Evolutionary conservation across 208 protist genomes (phyloP), one percentile per base, ranked within the genome.

Genomic region (Acanthamoeba royreba): DNA sequence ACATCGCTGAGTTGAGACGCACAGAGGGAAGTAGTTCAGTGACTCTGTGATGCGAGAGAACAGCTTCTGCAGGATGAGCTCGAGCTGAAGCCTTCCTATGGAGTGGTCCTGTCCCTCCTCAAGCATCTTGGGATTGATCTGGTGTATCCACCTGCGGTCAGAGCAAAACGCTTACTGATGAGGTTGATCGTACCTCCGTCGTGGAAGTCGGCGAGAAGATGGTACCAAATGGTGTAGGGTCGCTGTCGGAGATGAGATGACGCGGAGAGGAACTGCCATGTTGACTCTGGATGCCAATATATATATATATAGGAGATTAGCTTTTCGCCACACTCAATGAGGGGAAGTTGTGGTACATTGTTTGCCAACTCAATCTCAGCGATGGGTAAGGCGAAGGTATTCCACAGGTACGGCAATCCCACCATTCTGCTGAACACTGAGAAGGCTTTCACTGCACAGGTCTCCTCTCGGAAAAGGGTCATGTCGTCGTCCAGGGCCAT

Each of bases 61-160:
- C 4, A 89, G 46, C 81, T 89, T 89, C 49, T 89, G 81, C 4
- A 89, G 35, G 38, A 89, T 46, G 19, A 89, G 81, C 49, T 89
- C 49, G 19, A 89, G 81, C 49, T 89, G 81, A 0, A 89, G 49
- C 2, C 53, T 8, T 0, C 72, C 72, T 19, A 83, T 31, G 0
- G 43, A 83, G 49, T 66, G 25, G 49, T 89, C 81, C 28, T 69
- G 53, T 28, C 81, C 81, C 53, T 89, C 81, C 49, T 89, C 81
- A 45, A 89, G 0, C 0, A 38, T 0, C 49, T 31, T 31, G 0
- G 81, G 81, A 66, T 89, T 89, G 81, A 89, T 66, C 81, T 89
- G 49, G 17, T 52, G 40, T 15, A 33, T 7, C 22, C 33, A 61
- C 22, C 31, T 61, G 52, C 22, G 52, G 19, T 28, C 17, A 61